Conservation (phyloP, 371 early-diverging fungal genomes). For the Choanephora cucurbitarum region DNA sequence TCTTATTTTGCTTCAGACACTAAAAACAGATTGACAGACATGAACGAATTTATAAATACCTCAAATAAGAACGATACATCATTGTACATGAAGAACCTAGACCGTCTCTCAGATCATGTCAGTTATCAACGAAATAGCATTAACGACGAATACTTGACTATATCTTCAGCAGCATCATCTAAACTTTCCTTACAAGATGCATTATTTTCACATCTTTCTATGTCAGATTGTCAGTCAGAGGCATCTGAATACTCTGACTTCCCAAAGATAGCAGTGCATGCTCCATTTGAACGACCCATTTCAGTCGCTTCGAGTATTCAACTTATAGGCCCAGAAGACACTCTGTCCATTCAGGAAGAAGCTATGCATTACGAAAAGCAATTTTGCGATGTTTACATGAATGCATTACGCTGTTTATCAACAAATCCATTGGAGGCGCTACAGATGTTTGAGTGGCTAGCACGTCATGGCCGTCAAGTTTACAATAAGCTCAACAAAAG, state of each 20-base stretch:
- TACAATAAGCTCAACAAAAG: constrained; percentile 8
- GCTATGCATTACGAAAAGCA: constrained; percentile 4
- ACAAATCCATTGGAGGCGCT: constrained; percentile 17
- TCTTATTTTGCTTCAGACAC: constrained; percentile 1
- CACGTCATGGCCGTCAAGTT: constrained; percentile 8
- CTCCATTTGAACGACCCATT: constrained; percentile 4
- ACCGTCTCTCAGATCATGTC: constrained; percentile 3
- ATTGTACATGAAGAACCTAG: constrained; percentile 3
- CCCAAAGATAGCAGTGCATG: constrained; percentile 23
- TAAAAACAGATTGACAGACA: constrained; percentile 9
- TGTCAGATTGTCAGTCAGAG: constrained; percentile 19
- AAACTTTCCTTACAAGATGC: constrained; percentile 22
- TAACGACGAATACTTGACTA: constrained; percentile 17
- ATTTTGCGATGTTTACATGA: constrained; percentile 7
- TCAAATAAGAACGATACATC: constrained; percentile 4
- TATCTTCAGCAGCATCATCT: constrained; percentile 19
- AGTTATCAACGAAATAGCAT: background rate
- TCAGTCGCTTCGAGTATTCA: constrained; percentile 9
- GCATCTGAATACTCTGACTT: constrained; percentile 13
- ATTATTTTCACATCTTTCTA: constrained; percentile 24
- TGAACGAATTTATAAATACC: constrained; percentile 10
- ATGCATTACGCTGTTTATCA: constrained; percentile 6
- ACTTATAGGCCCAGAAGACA: too few relatives aligned
- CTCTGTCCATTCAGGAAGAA: background rate
- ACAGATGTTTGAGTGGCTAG: constrained; percentile 15